Percentiles rank a stretch among this genome's conserved stretches.
These are phyloP conservation scores for Monilinia fructigena DNA, from an alignment of 2,329 filamentous ascomycete species.

Conservation along the genomic window DNA sequence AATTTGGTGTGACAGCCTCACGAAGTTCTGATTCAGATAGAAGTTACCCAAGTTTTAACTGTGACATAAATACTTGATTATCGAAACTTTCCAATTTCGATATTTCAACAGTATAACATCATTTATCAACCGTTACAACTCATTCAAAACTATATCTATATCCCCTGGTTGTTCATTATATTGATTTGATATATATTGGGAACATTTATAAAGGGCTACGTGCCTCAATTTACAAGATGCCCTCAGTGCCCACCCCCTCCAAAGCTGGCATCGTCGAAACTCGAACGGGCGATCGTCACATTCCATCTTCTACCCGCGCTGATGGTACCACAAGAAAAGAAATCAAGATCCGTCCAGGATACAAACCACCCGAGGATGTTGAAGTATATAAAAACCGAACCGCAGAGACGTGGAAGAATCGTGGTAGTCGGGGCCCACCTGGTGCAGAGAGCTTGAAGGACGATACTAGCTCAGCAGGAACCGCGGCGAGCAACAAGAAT, in stretches of 20 bases:
- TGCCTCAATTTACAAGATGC: slow-evolving; percentile 36
- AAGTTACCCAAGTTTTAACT: background rate
- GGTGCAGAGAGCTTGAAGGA: slow-evolving; percentile 62
- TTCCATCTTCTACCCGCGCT: slow-evolving; percentile 80
- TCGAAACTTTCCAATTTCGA: background rate
- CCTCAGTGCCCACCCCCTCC: slow-evolving; percentile 47
- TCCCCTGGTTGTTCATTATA: background rate
- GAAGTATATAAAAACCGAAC: slow-evolving; percentile 94
- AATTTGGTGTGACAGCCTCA: slow-evolving; percentile 6
- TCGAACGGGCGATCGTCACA: slow-evolving; percentile 76
- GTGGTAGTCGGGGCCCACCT: slow-evolving; percentile 68
- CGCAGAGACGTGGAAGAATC: slow-evolving; percentile 79
- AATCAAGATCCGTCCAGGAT: slow-evolving; percentile 90
- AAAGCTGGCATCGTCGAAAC: slow-evolving; percentile 75
- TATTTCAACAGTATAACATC: no score
- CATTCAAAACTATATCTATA: background rate
- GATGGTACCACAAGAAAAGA: slow-evolving; percentile 92
- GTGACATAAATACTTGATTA: background rate
- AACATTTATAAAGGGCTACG: background rate
- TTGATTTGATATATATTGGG: background rate
- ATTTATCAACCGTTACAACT: background rate
- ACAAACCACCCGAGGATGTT: slow-evolving; percentile 90
- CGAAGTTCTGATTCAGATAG: background rate
- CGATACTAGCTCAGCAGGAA: slow-evolving; percentile 46
- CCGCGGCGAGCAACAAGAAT: slow-evolving; percentile 73